Percentiles rank a stretch among this genome's conserved stretches.
These are phyloP conservation scores for Vitellaria paradoxa DNA, from an alignment of 179 eudicot species.

Conservation along the genomic window DNA sequence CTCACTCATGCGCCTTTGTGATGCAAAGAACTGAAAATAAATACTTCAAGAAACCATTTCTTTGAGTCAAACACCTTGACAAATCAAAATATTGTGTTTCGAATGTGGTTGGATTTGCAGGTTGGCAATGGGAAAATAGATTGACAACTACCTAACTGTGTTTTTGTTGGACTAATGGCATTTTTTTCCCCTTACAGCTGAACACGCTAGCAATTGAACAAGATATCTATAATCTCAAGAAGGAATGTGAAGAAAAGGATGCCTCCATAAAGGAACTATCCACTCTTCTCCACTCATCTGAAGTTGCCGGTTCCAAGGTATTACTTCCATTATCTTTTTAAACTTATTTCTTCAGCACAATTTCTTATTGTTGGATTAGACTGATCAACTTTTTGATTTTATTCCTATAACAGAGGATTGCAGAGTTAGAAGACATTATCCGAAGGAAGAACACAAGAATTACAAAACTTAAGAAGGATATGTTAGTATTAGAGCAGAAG, in stretches of 20 bases:
- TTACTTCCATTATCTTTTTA: background rate
- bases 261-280: slow-evolving; percentile 71
- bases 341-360: background rate
- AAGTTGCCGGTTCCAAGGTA: slow-evolving; percentile 66
- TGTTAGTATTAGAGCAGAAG: slow-evolving; percentile 78
- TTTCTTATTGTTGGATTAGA: background rate
- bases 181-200: slow-evolving; percentile 38
- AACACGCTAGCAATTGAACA: slow-evolving; percentile 61
- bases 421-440: slow-evolving; percentile 81
- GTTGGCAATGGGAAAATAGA: background rate
- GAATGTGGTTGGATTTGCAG: background rate
- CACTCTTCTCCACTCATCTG: slow-evolving; percentile 53
- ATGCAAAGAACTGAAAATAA: background rate
- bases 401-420: slow-evolving; percentile 53
- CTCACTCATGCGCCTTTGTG: background rate
- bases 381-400: background rate
- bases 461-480: slow-evolving; percentile 69
- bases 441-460: slow-evolving; percentile 71
- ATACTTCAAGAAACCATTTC: background rate
- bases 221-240: slow-evolving; percentile 61
- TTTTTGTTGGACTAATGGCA: background rate
- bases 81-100: too few species aligned
- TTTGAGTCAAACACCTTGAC: too few species aligned
- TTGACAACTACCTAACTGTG: background rate
- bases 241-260: slow-evolving; percentile 82